Evolutionary conservation across 768 basidiomycete species (phyloP).

Genomic region (Naganishia friedmannii): DNA sequence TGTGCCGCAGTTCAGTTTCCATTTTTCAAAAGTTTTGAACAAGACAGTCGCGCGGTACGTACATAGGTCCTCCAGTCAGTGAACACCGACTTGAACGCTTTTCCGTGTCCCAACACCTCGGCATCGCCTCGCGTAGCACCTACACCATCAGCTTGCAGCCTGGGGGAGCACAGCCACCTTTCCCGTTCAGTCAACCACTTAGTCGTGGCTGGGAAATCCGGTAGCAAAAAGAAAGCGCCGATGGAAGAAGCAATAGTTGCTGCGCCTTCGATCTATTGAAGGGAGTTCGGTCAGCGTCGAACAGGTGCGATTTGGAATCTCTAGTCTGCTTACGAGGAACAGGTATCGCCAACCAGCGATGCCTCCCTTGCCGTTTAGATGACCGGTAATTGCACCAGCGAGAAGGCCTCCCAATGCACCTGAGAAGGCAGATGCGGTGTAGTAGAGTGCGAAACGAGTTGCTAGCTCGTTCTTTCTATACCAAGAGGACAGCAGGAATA

Average conservation of each 20-base stretch:
- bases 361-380: slow-evolving; percentile 23
- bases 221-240: slow-evolving; percentile 35
- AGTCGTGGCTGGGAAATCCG: slow-evolving; percentile 52
- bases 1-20: slow-evolving; percentile 5
- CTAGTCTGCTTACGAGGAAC: slow-evolving; percentile 18
- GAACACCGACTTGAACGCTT: slow-evolving; percentile 35
- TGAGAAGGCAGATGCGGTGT: slow-evolving; percentile 35
- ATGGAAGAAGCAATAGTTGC: slow-evolving; percentile 11
- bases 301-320: no score
- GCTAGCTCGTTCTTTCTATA: slow-evolving; percentile 37
- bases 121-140: slow-evolving; percentile 42
- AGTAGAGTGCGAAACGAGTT: slow-evolving; percentile 37
- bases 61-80: slow-evolving; percentile 30
- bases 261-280: slow-evolving; percentile 25
- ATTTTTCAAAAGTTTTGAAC: not conserved
- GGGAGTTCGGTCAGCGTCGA: not conserved
- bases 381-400: slow-evolving; percentile 29
- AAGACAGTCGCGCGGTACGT: not conserved
- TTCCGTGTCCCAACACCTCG: slow-evolving; percentile 40
- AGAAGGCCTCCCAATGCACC: slow-evolving; percentile 30
- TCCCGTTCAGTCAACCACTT: slow-evolving; percentile 51
- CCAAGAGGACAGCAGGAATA: slow-evolving; percentile 43
- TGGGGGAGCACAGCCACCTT: slow-evolving; percentile 49
- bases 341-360: slow-evolving; percentile 25
- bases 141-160: slow-evolving; percentile 47